Evolutionary conservation across 805 yeast species (phyloP).

Genomic region (Barnettozyma californica): DNA sequence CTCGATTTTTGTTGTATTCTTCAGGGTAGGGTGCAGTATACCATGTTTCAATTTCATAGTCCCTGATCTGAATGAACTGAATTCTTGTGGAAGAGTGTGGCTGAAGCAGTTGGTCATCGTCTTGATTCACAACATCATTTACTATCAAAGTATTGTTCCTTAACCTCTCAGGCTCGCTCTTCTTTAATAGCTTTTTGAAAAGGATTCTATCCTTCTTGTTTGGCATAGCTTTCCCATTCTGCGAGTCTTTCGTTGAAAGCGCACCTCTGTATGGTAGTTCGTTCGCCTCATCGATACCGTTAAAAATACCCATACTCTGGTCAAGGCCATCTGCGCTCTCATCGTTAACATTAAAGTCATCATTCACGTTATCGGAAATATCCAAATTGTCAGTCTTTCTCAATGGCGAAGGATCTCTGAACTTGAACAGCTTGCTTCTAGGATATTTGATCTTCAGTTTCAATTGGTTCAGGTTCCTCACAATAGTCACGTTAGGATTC

Average conservation of each 20-base stretch:
- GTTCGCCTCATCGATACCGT: constrained; percentile 25
- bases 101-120: constrained; percentile 1
- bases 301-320: constrained; percentile 4
- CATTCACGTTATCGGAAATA: constrained; percentile 20
- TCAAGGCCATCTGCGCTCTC: constrained; percentile 10
- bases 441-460: constrained; percentile 21
- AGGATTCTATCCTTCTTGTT: constrained; percentile 40
- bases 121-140: constrained; percentile 10
- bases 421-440: constrained; percentile 17
- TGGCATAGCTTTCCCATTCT: constrained; percentile 59
- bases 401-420: constrained; percentile 24
- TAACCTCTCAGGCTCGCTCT: constrained; percentile 36
- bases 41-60: constrained; percentile 82
- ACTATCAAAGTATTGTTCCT: constrained; percentile 32
- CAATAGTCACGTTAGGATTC: constrained; percentile 22
- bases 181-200: constrained; percentile 38
- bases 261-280: constrained; percentile 70
- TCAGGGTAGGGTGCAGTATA: constrained; percentile 91
- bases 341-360: constrained; percentile 23
- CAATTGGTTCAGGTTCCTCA: constrained; percentile 16
- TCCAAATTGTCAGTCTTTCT: constrained; percentile 15
- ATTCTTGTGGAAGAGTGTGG: constrained; percentile 18
- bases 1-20: constrained; percentile 58
- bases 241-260: constrained; percentile 50
- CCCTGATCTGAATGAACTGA: constrained; percentile 62